Conservation (phyloP, 2,329 filamentous ascomycete species). For the Talaromyces marneffei region DNA sequence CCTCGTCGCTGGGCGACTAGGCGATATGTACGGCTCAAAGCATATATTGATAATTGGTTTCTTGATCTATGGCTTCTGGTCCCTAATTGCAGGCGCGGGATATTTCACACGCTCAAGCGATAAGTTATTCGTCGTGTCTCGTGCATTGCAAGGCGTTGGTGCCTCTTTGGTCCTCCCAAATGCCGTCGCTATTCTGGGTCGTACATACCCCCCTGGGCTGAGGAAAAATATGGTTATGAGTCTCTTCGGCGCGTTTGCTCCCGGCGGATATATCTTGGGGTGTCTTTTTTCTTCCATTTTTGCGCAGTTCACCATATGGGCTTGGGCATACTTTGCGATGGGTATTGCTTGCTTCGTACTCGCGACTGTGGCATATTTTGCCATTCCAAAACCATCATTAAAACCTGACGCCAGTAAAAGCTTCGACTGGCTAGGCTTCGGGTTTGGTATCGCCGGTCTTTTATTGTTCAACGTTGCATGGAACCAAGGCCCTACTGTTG, state of each 20-base stretch:
- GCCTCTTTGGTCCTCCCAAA: background rate
- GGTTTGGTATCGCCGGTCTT: background rate
- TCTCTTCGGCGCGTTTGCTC: background rate
- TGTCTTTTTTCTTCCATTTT: background rate
- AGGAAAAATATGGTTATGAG: background rate
- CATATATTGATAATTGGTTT: slow-evolving; percentile 46
- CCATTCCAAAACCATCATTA: background rate
- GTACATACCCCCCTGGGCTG: background rate
- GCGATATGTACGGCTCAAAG: slow-evolving; percentile 48
- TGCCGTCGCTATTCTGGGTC: background rate
- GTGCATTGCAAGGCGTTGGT: background rate
- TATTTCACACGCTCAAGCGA: background rate
- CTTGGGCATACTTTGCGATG: background rate
- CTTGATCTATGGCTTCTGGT: slow-evolving; percentile 36
- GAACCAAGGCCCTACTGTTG: background rate
- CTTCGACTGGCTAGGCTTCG: too few relatives aligned
- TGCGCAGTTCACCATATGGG: background rate
- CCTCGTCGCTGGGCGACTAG: slow-evolving; percentile 44
- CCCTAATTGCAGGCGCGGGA: background rate
- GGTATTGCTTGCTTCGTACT: background rate
- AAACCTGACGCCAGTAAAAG: too few relatives aligned
- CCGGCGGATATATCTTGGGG: background rate
- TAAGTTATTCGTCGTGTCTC: background rate
- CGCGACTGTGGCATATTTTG: background rate
- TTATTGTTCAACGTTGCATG: background rate